Base-by-base conservation (phyloP, 441 rosid species). In the Gossypium lobatum region DNA sequence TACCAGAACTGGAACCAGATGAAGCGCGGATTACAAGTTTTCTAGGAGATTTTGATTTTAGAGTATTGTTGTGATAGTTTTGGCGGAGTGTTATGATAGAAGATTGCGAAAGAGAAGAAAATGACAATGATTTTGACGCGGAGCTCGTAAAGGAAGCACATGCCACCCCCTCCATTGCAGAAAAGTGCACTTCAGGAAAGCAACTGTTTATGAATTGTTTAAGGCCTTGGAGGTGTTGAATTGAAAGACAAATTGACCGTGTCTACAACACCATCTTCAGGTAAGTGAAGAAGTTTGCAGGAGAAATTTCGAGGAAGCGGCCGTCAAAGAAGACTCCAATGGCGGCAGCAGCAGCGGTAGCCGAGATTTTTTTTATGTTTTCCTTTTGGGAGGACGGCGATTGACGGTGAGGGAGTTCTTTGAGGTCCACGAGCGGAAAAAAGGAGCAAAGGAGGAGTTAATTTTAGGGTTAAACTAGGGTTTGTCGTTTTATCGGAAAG, bases 1-100 rank as follows among this genome's bases (percentile, higher is more conserved):
- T 11, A 89, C 94, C 87, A 17, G 87, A 81, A 75, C 81, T 86
- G 1, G 84, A 80, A 74, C 80, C 34, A 20, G 89, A 82, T 70
- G 91, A 77, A 73, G 93, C 85, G 58, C 86, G 83, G 59, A 88
- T 64, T 16, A 83, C 61, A 79, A 85, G 76, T 69, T 81, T 71
- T 48, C 80, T 42, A 7, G 57, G 74, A 0, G 83, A 80, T 67
- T 80, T 83, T 76, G 80, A 78, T 64, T 86, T 84, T 78, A 77
- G 78, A 60, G 77, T 70, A 62, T 11, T 79, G 11, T 70, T 54
- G 79, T 42, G 64, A 52, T 6, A 63, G 46, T 74, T 85, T 73
- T 62, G 81, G 70, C 53, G 64, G 31, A 3, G 25, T 8, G 75
- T 75, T 37, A 78, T 50, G 31, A 76, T 31, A 21, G 77, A 72